Base-by-base conservation (phyloP, 2,329 filamentous ascomycete species). In the Alternaria atra region DNA sequence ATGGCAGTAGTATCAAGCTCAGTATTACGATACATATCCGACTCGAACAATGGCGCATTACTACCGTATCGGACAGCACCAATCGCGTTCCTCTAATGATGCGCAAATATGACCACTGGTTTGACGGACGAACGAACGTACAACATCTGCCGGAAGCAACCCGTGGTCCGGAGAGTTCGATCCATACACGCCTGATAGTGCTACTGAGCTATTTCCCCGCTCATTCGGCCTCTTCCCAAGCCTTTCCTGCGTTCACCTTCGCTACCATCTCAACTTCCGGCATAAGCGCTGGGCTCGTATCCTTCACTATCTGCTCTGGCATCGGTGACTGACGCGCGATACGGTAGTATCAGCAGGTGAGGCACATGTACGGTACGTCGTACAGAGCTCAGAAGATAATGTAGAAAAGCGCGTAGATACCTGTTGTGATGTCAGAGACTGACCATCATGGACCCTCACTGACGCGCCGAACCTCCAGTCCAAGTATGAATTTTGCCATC, bases 251-350 rank as follows among this genome's bases (percentile, higher is more conserved):
- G 50, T 34, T 52, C 34, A 52, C 23, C 37, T 52, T 52, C 23
- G 32, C 34, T n/a, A 52, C 9, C 13, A 29, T 40, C 50, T 52
- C 50, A 23, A 52, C 10, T 40, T 52, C 50, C n/a, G 50, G 50
- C 37, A 39, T 40, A 1, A 40, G 25, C 6, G 9, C 6, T 40
- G 34, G 34, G 37, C 12, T 30, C 37, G 34, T 23, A 37, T 40
- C 0, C 20, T 52, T 34, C 5, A 52, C 34, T 23, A 13, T 23
- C 9, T 37, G 15, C 30, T 20, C 30, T 17, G 30, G 46, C 46
- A 7, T 34, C 30, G 6, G 12, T 13, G 8, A 29, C 30, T 48
- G 29, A 34, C 17, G 30, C 29, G 29, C 13, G 42, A 15, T 48
- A 29, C 27, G 46, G 32, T 9, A n/a, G 35, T 23, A 7, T 17